Evolutionary conservation across 164 flowering plant genomes (phyloP), one percentile per base, ranked within the genome.

Genomic region (Tinospora cordifolia): DNA sequence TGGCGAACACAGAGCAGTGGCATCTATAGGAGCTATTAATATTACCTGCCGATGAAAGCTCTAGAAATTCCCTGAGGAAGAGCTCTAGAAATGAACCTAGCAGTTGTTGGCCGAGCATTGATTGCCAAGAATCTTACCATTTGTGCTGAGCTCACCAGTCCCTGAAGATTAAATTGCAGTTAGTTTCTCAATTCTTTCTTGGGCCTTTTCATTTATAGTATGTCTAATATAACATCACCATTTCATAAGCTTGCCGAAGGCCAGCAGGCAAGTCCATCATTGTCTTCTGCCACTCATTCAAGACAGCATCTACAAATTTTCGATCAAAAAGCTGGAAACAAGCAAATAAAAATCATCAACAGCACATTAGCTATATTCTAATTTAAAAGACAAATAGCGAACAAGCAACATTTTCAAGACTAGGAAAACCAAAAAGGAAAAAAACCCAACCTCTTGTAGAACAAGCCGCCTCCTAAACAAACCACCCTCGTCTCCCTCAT

Each of bases 251-350:
- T 79, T 95, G 99, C 0, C 93, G 89, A 14, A 95, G 74, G 62
- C 99, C 99, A 75, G 92, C 90, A 74, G 99, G 99, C 75, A 95
- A 85, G 84, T 92, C 95, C 91, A 87, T 83, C 86, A 91, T 82
- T 26, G 99, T 95, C 80, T 84, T 92, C 60, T 87, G 87, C 99
- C 99, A 95, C 81, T 95, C 99, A 78, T 90, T 87, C 75, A 95
- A 75, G 39, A 95, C 92, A 0, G 99, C 94, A 74, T 92, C 96
- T 46, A 95, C 85, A 77, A 95, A 91, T 77, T 91, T 88, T 39
- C 89, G 81, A 74, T 90, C 99, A 73, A 88, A 95, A 58, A 95
- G 84, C 99, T 95, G 90, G 72, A 15, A 73, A 74, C 46, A 73
- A 60, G 30, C 38, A 75, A 21, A 77, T 26, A 14, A 41, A 73